phyloP scores from a whole-genome alignment of 2,329 filamentous ascomycete species.

The Penicillium sp. region DNA sequence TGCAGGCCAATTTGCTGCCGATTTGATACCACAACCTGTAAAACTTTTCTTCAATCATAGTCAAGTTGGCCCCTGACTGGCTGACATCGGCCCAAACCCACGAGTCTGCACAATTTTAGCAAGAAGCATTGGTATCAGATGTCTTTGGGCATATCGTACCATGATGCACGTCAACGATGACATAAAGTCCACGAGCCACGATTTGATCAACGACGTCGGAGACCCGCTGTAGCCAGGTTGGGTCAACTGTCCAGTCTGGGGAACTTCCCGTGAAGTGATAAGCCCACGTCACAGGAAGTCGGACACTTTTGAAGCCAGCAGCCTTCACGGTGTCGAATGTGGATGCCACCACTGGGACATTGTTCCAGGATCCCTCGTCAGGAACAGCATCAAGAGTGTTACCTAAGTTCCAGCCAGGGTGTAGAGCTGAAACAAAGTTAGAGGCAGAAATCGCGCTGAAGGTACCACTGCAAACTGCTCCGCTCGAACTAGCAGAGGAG shows the following conservation, averaged over 20 bases:
- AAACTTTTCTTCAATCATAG: slow-evolving; percentile 59
- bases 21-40: slow-evolving; percentile 61
- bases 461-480: slow-evolving; percentile 39
- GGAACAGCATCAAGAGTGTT: slow-evolving; percentile 61
- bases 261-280: slow-evolving; percentile 55
- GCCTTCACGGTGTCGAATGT: slow-evolving; percentile 57
- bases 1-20: slow-evolving; percentile 55
- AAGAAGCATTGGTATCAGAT: background rate
- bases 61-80: slow-evolving; percentile 47
- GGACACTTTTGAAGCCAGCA: slow-evolving; percentile 59
- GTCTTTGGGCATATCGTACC: slow-evolving; percentile 25
- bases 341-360: slow-evolving; percentile 50
- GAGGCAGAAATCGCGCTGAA: slow-evolving; percentile 51
- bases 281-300: slow-evolving; percentile 62
- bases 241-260: slow-evolving; percentile 57
- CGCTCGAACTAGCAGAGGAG: background rate
- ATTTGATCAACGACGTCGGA: slow-evolving; percentile 60
- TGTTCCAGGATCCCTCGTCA: slow-evolving; percentile 61
- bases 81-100: slow-evolving; percentile 61
- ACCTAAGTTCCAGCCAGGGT: slow-evolving; percentile 62
- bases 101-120: slow-evolving; percentile 40
- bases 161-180: slow-evolving; percentile 61
- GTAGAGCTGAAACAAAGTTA: slow-evolving; percentile 51
- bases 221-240: slow-evolving; percentile 58
- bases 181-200: slow-evolving; percentile 52